Evolutionary conservation across 345 rosid species (phyloP), one percentile per base, ranked within the genome.

Genomic region (Aurinia saxatilis): DNA sequence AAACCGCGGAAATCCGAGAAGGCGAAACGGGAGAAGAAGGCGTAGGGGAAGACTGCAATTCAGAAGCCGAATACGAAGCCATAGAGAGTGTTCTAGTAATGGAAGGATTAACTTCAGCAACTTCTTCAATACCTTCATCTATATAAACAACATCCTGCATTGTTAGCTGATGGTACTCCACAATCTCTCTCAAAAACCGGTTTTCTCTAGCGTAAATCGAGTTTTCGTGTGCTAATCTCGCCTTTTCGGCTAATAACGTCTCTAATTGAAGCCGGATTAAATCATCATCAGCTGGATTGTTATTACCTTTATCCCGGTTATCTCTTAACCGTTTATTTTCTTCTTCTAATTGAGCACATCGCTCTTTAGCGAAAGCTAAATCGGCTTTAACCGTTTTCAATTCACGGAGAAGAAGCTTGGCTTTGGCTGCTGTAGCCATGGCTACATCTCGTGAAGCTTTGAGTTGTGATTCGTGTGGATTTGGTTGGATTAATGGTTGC

Each of bases 391-490:
- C 81, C 8, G 97, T 90, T 78, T 90, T 95, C 40, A 95, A 66
- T 60, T 95, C 99, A 9, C 99, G 95, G 25, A 95, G 82, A 47
- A 95, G 92, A 31, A 95, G 96, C 75, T 90, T 95, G 41, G 99
- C 99, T 76, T 95, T 95, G 1, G 99, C 95, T 65, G 99, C 99
- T 33, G 97, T 95, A 45, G 99, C 99, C 97, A 95, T 85, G 25
- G 99, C 99, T 79, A 95, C 98, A 65, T 95, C 99, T 72, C 99
- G 98, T 57, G 99, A 90, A 62, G 99, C 99, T 86, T 95, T 95
- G 79, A 95, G 85, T 61, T 88, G 98, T 42, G 77, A 86, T 50
- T 90, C 96, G 30, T 75, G 95, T 27, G 54, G 74, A 53, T 68
- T 70, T 14, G 79, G 82, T 38, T 75, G 85, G 12, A 49, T 42